A percentile compares a stretch with the other conserved stretches of the same genome.
Evolutionary conservation across 2,329 filamentous ascomycete species (phyloP).

Genomic region (Decorospora gaudefroyi): DNA sequence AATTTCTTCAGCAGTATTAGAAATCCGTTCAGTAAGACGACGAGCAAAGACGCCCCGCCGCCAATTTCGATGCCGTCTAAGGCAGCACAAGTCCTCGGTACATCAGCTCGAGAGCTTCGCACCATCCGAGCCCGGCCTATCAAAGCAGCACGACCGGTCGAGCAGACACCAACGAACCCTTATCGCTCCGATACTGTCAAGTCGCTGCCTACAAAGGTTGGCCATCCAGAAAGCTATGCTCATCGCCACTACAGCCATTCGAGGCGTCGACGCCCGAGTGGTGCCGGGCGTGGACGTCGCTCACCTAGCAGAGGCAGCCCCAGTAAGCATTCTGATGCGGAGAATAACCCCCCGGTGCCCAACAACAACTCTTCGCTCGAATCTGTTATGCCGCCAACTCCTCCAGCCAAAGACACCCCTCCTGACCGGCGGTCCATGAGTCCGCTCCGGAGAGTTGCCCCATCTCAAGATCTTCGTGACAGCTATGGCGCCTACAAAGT

Average conservation of each 20-base stretch:
- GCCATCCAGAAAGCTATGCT: conserved; percentile 17
- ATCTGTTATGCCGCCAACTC: conserved; percentile 45
- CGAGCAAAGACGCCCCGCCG: conserved; percentile 6
- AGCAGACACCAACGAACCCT: conserved; percentile 18
- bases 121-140: conserved; percentile 22
- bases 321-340: conserved; percentile 6
- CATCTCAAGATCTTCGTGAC: conserved; percentile 21
- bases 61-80: conserved; percentile 31
- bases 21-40: conserved; percentile 31
- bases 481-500: conserved; percentile 14
- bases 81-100: conserved; percentile 45
- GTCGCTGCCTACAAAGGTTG: conserved; percentile 30
- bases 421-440: conserved; percentile 16
- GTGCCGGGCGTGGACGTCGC: no score
- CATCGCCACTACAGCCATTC: conserved; percentile 8
- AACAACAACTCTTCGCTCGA: conserved; percentile 12
- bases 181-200: conserved; percentile 33
- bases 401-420: conserved; percentile 53
- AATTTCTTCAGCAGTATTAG: conserved; percentile 46
- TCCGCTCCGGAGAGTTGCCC: conserved; percentile 25
- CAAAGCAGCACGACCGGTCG: conserved; percentile 14
- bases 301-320: conserved; percentile 15
- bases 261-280: conserved; percentile 2
- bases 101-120: conserved; percentile 22
- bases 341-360: conserved; percentile 4